Conservation (phyloP, 768 basidiomycete genomes). For the Collybia mongolica region DNA sequence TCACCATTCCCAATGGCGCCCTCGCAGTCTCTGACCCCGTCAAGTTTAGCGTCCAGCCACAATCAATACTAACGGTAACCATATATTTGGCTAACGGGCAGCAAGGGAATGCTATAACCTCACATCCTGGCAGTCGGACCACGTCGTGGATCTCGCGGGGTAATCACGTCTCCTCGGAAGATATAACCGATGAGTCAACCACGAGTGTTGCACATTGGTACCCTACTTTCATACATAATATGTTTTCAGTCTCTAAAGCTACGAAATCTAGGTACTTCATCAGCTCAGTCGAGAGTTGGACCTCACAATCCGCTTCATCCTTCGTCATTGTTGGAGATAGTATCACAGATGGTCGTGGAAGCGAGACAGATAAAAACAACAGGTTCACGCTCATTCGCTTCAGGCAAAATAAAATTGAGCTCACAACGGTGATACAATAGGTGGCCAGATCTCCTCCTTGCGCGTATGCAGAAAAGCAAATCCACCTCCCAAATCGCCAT, state of each 20-base stretch:
- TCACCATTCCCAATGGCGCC: constrained; percentile 42
- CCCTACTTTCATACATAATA: neutral
- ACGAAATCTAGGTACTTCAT: constrained; percentile 36
- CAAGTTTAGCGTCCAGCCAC: constrained; percentile 33
- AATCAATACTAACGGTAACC: constrained; percentile 38
- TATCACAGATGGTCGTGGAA: constrained; percentile 52
- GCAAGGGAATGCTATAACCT: constrained; percentile 36
- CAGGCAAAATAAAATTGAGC: neutral
- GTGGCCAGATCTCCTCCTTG: constrained; percentile 50
- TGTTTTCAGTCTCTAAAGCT: neutral
- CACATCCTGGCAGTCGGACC: constrained; percentile 50
- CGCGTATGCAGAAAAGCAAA: constrained; percentile 33
- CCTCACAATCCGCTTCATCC: constrained; percentile 23
- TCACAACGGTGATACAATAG: constrained; percentile 14
- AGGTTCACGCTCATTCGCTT: constrained; percentile 22
- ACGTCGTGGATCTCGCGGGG: constrained; percentile 41
- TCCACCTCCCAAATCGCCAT: constrained; percentile 32
- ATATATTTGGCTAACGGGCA: constrained; percentile 42
- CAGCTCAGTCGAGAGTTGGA: constrained; percentile 42
- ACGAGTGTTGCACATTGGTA: constrained; percentile 36
- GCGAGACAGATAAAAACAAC: constrained; percentile 42
- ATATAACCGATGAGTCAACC: constrained; percentile 18
- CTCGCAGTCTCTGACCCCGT: constrained; percentile 46
- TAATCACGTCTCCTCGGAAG: constrained; percentile 21
- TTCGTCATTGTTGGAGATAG: constrained; percentile 51